Base-by-base conservation (phyloP, 2,329 filamentous ascomycete genomes). In the Pseudogymnoascus sp. region DNA sequence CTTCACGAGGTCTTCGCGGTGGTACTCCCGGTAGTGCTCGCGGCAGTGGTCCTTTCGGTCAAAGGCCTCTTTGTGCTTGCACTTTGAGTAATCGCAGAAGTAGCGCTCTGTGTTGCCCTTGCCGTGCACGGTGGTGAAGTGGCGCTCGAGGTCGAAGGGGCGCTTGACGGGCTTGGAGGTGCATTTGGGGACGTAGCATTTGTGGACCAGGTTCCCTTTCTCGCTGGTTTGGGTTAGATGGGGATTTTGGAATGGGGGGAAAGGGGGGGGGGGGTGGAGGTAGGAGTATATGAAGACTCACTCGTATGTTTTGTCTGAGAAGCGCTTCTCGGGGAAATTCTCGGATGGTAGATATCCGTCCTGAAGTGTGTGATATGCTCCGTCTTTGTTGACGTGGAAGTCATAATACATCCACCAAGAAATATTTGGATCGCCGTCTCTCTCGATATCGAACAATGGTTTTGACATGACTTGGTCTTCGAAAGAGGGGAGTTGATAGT, bases 21-120 rank as follows among this genome's bases (percentile, higher is more conserved):
- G 80, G 64, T 75, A 80, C 61, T 80, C 78, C 25, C 79, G 72
- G 43, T 79, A 70, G 66, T 83, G 80, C 64, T 82, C 80, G 19
- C 76, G 72, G 54, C 79, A 75, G 68, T 83, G 80, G 65, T 83
- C 81, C 61, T 77, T 75, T 7, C 80, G 71, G 1, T 75, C 77
- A 66, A 82, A 82, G 0, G 79, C 76, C 0, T 65, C 62, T 0
- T 69, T 68, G 1, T 76, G 68, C 28, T 61, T 60, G 57, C 77
- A 78, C 10, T 66, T 69, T 1, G 61, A 60, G 21, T 70, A 71
- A 23, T 70, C 66, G 66, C 77, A 79, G 11, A 67, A 67, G 45
- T 72, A 70, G 14, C 64, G 65, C 10, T 68, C 48, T 6, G 63
- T 21, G 8, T 34, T 45, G 21, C 28, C 41, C 14, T 28, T 34